Conservation (phyloP, 441 rosid species). For the Sinapis alba region DNA sequence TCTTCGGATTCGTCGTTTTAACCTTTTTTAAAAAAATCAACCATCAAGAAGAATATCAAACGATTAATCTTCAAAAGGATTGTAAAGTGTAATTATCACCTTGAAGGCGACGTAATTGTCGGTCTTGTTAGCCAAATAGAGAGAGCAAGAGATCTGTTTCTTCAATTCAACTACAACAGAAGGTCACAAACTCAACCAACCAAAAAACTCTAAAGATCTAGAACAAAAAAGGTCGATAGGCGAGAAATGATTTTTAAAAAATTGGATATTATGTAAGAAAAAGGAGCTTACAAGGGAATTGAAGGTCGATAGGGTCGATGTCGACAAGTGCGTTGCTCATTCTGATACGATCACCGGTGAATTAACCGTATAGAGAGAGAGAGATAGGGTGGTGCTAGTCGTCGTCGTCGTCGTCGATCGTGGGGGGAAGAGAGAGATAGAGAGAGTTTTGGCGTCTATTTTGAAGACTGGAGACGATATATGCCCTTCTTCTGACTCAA, state of each 20-base stretch:
- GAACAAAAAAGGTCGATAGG: no score
- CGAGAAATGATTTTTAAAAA: no score
- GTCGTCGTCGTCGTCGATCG: constrained; percentile 12
- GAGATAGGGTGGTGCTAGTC: constrained; percentile 7
- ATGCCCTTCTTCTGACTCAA: constrained; percentile 7
- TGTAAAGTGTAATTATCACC: constrained; percentile 38
- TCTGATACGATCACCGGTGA: constrained; percentile 19
- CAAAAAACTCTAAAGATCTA: no score
- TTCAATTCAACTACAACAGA: constrained; percentile 77
- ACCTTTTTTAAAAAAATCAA: constrained; percentile 60
- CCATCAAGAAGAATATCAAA: neutral
- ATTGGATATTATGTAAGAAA: no score
- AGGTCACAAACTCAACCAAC: no score
- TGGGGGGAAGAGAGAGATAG: neutral
- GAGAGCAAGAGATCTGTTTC: constrained; percentile 78
- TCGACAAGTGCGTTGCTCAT: constrained; percentile 75
- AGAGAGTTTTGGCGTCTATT: constrained; percentile 17
- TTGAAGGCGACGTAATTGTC: constrained; percentile 79
- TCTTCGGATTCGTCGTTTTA: constrained; percentile 86
- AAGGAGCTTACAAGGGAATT: constrained; percentile 80
- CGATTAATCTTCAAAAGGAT: neutral
- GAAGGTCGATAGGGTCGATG: constrained; percentile 69
- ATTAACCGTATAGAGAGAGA: neutral
- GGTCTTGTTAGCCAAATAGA: constrained; percentile 71
- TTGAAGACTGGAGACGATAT: constrained; percentile 18